Evolutionary conservation across 148 eudicot species (phyloP), one percentile per base, ranked within the genome.

Genomic region (Rhododendron vialii): DNA sequence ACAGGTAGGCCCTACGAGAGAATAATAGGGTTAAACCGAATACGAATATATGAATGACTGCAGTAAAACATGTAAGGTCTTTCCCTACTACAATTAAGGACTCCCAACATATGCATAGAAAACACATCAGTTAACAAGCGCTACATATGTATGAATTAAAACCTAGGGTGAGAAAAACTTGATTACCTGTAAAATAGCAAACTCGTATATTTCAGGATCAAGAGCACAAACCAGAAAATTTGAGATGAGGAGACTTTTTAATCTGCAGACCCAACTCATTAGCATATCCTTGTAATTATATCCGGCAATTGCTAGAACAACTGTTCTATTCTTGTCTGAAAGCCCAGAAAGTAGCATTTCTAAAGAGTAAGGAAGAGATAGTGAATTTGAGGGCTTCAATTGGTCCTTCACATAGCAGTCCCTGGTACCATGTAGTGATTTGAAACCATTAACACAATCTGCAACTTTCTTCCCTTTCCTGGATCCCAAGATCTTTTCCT

Each of bases 181-280:
- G 71, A 55, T 74, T 88, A 95, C 99, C 98, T 97, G 98, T 86
- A 91, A 87, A 80, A 95, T 86, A 43, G 95, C 91, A 88, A 95
- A 94, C 59, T 95, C 91, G 61, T 97, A 94, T 17, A 89, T 88
- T 78, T 97, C 98, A 81, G 89, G 92, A 86, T 97, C 98, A 87
- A 97, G 98, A 82, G 99, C 98, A 87, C 93, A 92, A 30, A 95
- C 93, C 86, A 97, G 82, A 89, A 92, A 95, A 84, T 95, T 97
- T 28, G 90, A 84, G 84, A 95, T 83, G 84, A 50, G 87, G 84
- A 97, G 92, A 84, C 85, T 88, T 26, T 92, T 92, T 86, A 97
- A 85, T 91, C 95, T 92, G 89, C 99, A 97, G 15, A 92, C 98
- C 99, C 98, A 97, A 81, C 94, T 97, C 99, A 97, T 97, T 67